Evolutionary conservation across 2,329 filamentous ascomycete genomes (phyloP).

Genomic region (Diaporthe caulivora): DNA sequence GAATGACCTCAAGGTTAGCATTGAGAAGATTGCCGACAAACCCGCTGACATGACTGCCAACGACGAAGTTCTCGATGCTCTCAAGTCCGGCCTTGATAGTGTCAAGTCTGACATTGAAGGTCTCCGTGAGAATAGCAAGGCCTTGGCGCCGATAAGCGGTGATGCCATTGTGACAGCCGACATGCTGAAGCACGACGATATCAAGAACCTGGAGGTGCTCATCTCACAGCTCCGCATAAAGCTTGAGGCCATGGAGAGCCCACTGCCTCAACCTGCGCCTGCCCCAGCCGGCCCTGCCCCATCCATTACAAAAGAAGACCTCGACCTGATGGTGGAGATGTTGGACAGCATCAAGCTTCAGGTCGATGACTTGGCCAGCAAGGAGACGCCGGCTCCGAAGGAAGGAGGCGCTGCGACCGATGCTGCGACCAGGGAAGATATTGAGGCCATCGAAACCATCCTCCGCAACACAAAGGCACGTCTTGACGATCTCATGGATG

Average conservation of each 20-base stretch:
- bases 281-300: conserved; percentile 42
- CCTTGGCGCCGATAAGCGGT: conserved; percentile 66
- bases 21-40: conserved; percentile 83
- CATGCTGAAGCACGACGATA: conserved; percentile 75
- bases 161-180: conserved; percentile 65
- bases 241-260: conserved; percentile 80
- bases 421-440: conserved; percentile 81
- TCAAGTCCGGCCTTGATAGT: conserved; percentile 83
- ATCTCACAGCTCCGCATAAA: conserved; percentile 87
- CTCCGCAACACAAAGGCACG: conserved; percentile 90
- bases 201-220: conserved; percentile 87
- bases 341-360: conserved; percentile 58
- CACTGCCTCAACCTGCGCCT: conserved; percentile 52
- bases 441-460: conserved; percentile 90
- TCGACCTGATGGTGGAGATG: conserved; percentile 67
- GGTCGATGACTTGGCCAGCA: conserved; percentile 48
- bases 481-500: conserved; percentile 83
- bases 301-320: conserved; percentile 63
- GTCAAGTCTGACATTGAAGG: conserved; percentile 83
- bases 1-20: conserved; percentile 79
- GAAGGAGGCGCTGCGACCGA: conserved; percentile 52
- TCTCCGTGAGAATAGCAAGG: conserved; percentile 71
- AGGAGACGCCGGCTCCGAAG: conserved; percentile 42
- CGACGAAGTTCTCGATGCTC: conserved; percentile 88
- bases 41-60: conserved; percentile 85